A percentile compares a stretch with the other conserved stretches of the same genome.
Conservation (phyloP, 1,284 basidiomycete species). For the Termitomyces sp. region DNA sequence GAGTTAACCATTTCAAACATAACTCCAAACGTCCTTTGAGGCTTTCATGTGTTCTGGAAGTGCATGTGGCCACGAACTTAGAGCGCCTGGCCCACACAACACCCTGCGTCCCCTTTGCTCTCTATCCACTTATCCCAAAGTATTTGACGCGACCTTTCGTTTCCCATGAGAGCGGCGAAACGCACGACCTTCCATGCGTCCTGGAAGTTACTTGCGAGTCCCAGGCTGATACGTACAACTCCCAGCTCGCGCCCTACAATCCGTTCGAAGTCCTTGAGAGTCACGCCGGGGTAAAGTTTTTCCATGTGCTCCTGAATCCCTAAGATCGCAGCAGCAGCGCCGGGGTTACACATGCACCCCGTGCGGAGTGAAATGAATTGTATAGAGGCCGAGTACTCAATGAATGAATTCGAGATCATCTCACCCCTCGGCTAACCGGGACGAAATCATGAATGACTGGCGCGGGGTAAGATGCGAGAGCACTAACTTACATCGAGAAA, state of each 20-base stretch:
- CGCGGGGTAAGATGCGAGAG: too few species aligned
- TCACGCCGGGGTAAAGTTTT: conserved; percentile 53
- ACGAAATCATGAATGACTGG: not conserved
- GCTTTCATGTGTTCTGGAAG: not conserved
- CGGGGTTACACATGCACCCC: conserved; percentile 83
- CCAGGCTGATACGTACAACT: conserved; percentile 70
- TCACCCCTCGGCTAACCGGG: conserved; percentile 50
- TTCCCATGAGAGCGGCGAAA: conserved; percentile 48
- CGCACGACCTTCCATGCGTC: conserved; percentile 67
- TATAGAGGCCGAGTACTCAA: conserved; percentile 62
- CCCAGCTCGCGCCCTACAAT: conserved; percentile 64
- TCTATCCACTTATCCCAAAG: conserved; percentile 45
- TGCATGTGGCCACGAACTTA: conserved; percentile 8
- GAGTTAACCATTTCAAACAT: not conserved
- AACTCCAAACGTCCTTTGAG: not conserved
- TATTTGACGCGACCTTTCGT: conserved; percentile 34
- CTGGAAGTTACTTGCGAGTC: conserved; percentile 68
- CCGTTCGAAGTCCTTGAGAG: conserved; percentile 56
- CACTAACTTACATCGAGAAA: conserved; percentile 64
- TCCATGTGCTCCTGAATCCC: conserved; percentile 66
- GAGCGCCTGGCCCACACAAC: conserved; percentile 26
- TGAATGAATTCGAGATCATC: conserved; percentile 63
- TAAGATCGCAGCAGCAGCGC: conserved; percentile 66
- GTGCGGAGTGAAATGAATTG: conserved; percentile 70
- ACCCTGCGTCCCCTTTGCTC: conserved; percentile 8